A percentile compares a stretch with the other conserved stretches of the same genome.
These are phyloP conservation scores for Pseudogymnoascus sp. DNA, from an alignment of 2,329 filamentous ascomycete species.

Conservation along the genomic window DNA sequence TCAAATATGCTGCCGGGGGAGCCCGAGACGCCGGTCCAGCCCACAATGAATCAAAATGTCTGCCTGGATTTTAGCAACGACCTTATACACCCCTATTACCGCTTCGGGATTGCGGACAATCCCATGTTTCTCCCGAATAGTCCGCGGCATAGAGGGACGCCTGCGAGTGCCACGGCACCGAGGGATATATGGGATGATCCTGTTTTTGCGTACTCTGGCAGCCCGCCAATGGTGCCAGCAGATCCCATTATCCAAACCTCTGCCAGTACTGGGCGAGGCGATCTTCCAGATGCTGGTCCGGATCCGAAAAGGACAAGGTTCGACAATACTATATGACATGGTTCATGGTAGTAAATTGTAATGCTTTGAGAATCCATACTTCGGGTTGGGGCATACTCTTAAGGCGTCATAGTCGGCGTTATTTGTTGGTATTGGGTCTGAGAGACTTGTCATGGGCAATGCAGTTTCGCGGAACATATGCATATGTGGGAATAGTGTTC, in stretches of 20 bases:
- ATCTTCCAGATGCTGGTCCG: not conserved
- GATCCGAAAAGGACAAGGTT: not conserved
- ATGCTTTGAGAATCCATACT: not conserved
- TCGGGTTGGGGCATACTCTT: not conserved
- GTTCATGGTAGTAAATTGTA: not conserved
- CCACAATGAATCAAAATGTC: not conserved
- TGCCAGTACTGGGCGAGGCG: not conserved
- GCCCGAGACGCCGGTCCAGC: not conserved
- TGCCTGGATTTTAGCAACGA: not conserved
- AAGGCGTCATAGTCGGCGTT: not conserved
- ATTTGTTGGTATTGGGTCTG: not conserved
- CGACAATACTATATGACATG: not conserved
- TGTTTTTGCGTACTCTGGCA: not conserved
- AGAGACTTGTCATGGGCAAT: not conserved
- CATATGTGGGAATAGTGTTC: not conserved
- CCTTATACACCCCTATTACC: not conserved
- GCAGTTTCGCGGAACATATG: not conserved
- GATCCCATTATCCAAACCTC: not conserved
- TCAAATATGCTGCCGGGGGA: not conserved
- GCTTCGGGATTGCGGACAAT: not conserved
- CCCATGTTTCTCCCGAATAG: not conserved
- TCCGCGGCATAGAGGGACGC: not conserved
- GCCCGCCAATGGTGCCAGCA: not conserved
- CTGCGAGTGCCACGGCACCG: not conserved
- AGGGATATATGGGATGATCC: slow-evolving; percentile 7